Base-by-base conservation (phyloP, 345 rosid genomes). In the Salix exigua region DNA sequence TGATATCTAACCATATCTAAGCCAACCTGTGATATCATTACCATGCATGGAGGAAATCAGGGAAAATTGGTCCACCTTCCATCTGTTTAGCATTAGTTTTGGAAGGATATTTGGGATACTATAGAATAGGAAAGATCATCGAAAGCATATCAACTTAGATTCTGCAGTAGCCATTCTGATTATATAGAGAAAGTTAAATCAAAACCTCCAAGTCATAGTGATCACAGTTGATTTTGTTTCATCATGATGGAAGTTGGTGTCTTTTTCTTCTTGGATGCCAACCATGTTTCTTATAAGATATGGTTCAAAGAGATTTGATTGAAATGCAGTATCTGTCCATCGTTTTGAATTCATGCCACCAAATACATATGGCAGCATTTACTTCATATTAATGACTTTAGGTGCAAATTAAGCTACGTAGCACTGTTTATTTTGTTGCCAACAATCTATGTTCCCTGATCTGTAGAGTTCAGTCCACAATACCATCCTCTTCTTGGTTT, bases 191-290 rank as follows among this genome's bases (percentile, higher is more conserved):
- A 55, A 55, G 23, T n/a, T 55, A 55, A 17, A 70, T 26, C 60
- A 2, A 42, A 70, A 48, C 46, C n/a, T 46, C 31, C 58, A 14
- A 19, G 44, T 33, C 50, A 28, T 7, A 13, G 72, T 38, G 65
- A 51, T 42, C 63, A 35, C 30, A 48, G 38, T 44, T 5, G 8
- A 19, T 42, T 18, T 17, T 21, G 12, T 19, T 31, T 19, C n/a
- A 64, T 46, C 65, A 53, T 18, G 42, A 53, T 68, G 33, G 46
- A 61, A 69, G 50, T 62, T 69, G 50, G 23, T 31, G 61, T 62
- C 70, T 31, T 30, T 70, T 77, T 62, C 79, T 33, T 62, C 72
- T 26, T 67, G 51, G 35, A 46, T 62, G 64, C 26, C 75, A 70
- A 48, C 28, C 75, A 60, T 74, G 77, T 74, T 65, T 17, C 23